Base-by-base conservation (phyloP, 495 filamentous ascomycete species). In the Penicillium odoratum region DNA sequence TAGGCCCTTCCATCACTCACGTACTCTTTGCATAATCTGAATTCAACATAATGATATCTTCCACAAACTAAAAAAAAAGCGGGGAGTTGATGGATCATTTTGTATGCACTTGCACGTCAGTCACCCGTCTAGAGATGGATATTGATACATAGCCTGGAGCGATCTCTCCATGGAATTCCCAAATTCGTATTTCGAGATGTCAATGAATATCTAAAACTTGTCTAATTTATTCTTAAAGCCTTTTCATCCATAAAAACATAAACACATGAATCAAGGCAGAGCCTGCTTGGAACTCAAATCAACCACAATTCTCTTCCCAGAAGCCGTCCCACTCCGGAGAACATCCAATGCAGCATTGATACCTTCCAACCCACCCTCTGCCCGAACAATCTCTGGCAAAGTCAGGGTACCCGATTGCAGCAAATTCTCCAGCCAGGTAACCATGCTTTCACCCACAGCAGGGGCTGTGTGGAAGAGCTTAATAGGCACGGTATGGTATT, bases 381-480 rank as follows among this genome's bases (percentile, higher is more conserved):
- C 78, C 42, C 76, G 76, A 38, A 84, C 76, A 59, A 87, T 78
- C 55, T 88, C 84, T 0, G 85, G 86, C 31, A 83, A 70, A 31
- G 67, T 62, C 21, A 90, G 58, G 18, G 76, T 58, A 0, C 71
- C 71, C 3, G 73, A 63, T 25, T 76, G 71, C 44, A 89, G 59
- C 46, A 90, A 64, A 34, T 71, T 67, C 64, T 89, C 86, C 57
- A 87, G 65, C 86, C 86, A 90, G 16, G 61, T 59, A 5, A 83
- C 80, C 63, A 86, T 63, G 7, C 65, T 67, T 48, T 83, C 80
- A 1, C 87, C 86, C 0, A 88, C 75, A 3, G 70, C 68, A 0
- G 81, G 76, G 4, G 82, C 78, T 50, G 81, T 77, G 60, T 90
- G 87, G 60, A 88, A 90, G 26, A 87, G 57, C 67, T 89, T 90